phyloP scores from a whole-genome alignment of 1,284 basidiomycete species.

The Irpex rosettiformis region DNA sequence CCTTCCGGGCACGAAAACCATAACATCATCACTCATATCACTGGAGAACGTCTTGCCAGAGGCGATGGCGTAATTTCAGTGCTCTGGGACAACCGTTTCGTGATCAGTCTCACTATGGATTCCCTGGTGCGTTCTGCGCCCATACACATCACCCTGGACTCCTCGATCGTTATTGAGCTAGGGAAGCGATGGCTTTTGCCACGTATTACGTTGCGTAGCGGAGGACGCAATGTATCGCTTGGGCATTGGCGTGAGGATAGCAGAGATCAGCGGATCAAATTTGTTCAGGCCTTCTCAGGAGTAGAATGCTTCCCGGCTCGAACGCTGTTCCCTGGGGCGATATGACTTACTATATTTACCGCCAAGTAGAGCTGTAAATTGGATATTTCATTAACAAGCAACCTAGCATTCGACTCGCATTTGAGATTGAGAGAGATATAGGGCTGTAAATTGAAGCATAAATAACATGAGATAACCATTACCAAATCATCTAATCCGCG shows the following conservation, averaged over 20 bases:
- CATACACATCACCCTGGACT: neutral
- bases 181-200: neutral
- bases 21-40: slow-evolving; percentile 33
- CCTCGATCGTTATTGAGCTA: neutral
- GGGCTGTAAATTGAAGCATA: no score
- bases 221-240: neutral
- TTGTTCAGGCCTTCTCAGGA: no score
- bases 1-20: neutral
- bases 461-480: neutral
- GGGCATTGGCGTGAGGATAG: neutral
- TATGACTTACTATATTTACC: no score
- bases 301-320: no score
- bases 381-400: no score
- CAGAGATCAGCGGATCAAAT: no score
- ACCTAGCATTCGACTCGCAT: no score
- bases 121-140: neutral
- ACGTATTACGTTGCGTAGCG: neutral
- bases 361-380: no score
- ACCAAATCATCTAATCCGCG: slow-evolving; percentile 33
- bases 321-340: no score
- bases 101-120: slow-evolving; percentile 37
- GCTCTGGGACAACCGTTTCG: slow-evolving; percentile 59
- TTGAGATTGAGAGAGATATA: no score
- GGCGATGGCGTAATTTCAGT: slow-evolving; percentile 29
- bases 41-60: no score